Evolutionary conservation across 1,284 basidiomycete species (phyloP).

Genomic region (Cystobasidium sp.): DNA sequence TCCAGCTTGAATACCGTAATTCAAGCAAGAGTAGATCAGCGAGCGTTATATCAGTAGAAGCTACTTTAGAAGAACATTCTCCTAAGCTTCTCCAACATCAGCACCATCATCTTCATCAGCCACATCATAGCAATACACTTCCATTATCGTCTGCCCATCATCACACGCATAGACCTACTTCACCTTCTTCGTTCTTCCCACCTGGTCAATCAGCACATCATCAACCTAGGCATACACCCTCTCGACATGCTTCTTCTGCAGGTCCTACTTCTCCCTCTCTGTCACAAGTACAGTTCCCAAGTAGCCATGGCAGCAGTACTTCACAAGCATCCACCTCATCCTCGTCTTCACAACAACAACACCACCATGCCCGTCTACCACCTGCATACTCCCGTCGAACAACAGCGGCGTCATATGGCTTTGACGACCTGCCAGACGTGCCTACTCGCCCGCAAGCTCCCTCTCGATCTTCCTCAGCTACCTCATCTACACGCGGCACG

Average conservation of each 20-base stretch:
- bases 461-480: slow-evolving; percentile 16
- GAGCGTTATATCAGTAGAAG: slow-evolving; percentile 31
- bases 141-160: too few species aligned
- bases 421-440: slow-evolving; percentile 32
- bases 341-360: neutral
- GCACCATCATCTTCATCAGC: slow-evolving; percentile 13
- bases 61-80: slow-evolving; percentile 17
- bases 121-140: too few species aligned
- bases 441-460: slow-evolving; percentile 13
- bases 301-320: neutral
- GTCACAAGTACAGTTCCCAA: slow-evolving; percentile 1
- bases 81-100: neutral
- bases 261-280: slow-evolving; percentile 6
- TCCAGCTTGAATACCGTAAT: slow-evolving; percentile 35
- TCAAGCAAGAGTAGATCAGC: slow-evolving; percentile 37
- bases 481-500: slow-evolving; percentile 12
- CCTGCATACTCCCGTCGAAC: neutral
- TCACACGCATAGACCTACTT: neutral
- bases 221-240: neutral
- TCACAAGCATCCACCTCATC: neutral
- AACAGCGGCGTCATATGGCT: slow-evolving; percentile 11
- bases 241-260: neutral
- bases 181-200: slow-evolving; percentile 23
- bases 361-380: neutral
- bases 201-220: neutral